phyloP scores from a whole-genome alignment of 805 yeast genomes.

The Metschnikowia henanensis region DNA sequence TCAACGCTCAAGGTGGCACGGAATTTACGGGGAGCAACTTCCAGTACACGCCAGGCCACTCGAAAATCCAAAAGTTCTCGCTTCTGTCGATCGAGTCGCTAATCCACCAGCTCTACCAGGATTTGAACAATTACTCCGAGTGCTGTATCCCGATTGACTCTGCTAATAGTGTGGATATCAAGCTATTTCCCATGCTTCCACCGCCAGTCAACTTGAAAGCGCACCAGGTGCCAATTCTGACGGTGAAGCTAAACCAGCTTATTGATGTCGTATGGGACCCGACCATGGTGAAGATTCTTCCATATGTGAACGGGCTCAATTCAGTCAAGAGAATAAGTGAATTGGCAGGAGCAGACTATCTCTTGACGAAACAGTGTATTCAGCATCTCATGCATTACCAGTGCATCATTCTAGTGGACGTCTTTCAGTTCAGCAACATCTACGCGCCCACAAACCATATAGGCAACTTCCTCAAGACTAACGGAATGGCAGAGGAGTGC shows the following conservation, averaged over 20 bases:
- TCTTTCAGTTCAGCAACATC: slow-evolving; percentile 84
- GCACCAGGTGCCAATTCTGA: slow-evolving; percentile 89
- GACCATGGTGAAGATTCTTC: slow-evolving; percentile 85
- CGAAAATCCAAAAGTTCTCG: slow-evolving; percentile 32
- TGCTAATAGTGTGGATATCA: slow-evolving; percentile 88
- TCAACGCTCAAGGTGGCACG: slow-evolving; percentile 19
- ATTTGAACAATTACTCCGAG: slow-evolving; percentile 91
- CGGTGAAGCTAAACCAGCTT: slow-evolving; percentile 68
- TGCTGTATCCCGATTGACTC: slow-evolving; percentile 92
- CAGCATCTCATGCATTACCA: slow-evolving; percentile 90
- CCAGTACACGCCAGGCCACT: slow-evolving; percentile 35
- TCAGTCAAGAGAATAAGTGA: slow-evolving; percentile 75
- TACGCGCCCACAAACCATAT: slow-evolving; percentile 88
- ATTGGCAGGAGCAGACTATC: slow-evolving; percentile 77
- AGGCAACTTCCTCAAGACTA: slow-evolving; percentile 59
- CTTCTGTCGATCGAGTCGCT: slow-evolving; percentile 62
- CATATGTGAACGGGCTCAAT: slow-evolving; percentile 86
- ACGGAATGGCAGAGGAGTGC: slow-evolving; percentile 76
- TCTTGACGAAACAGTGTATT: slow-evolving; percentile 79
- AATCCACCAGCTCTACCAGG: slow-evolving; percentile 90
- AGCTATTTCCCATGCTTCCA: slow-evolving; percentile 84
- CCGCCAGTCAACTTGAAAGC: slow-evolving; percentile 76
- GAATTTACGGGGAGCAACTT: slow-evolving; percentile 4
- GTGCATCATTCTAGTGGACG: slow-evolving; percentile 78
- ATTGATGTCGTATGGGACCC: slow-evolving; percentile 97